Percentiles rank a stretch among this genome's conserved stretches.
Evolutionary conservation across 108 stramenopile genomes (phyloP).

Genomic region (Fistulifera pelliculosa): DNA sequence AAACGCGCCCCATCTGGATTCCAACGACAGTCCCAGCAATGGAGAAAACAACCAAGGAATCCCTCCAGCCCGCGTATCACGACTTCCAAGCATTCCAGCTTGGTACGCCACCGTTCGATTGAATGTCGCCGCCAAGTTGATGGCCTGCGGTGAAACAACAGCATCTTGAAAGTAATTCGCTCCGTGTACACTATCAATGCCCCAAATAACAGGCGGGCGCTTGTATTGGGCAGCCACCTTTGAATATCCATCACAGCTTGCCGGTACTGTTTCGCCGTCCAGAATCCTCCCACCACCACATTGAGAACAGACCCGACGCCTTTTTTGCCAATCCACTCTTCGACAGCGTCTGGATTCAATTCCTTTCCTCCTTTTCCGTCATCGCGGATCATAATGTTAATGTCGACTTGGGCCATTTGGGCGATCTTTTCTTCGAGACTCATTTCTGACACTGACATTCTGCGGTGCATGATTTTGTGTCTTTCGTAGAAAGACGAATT

Average conservation of each 20-base stretch:
- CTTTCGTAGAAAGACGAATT: too few species aligned
- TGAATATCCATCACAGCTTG: conserved; percentile 28
- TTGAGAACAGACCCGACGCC: conserved; percentile 48
- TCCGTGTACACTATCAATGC: conserved; percentile 78
- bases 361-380: conserved; percentile 13
- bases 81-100: conserved; percentile 47
- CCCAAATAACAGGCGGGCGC: conserved; percentile 61
- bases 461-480: too few species aligned
- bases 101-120: conserved; percentile 31
- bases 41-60: conserved; percentile 81
- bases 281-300: conserved; percentile 8
- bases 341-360: conserved; percentile 6
- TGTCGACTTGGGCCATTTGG: conserved; percentile 55
- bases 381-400: conserved; percentile 26
- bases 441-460: conserved; percentile 8
- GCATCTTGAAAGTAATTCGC: conserved; percentile 72
- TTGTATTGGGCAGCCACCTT: conserved; percentile 27
- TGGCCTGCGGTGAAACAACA: conserved; percentile 60
- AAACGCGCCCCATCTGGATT: conserved; percentile 69
- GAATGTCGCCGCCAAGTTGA: conserved; percentile 77
- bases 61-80: conserved; percentile 62
- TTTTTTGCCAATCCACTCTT: conserved; percentile 35
- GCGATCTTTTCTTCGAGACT: conserved; percentile 34
- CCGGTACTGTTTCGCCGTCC: conserved; percentile 32
- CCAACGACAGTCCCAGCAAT: conserved; percentile 60